Evolutionary conservation across 2,329 filamentous ascomycete species (phyloP).

Genomic region (Ceratocystis lukuohia): DNA sequence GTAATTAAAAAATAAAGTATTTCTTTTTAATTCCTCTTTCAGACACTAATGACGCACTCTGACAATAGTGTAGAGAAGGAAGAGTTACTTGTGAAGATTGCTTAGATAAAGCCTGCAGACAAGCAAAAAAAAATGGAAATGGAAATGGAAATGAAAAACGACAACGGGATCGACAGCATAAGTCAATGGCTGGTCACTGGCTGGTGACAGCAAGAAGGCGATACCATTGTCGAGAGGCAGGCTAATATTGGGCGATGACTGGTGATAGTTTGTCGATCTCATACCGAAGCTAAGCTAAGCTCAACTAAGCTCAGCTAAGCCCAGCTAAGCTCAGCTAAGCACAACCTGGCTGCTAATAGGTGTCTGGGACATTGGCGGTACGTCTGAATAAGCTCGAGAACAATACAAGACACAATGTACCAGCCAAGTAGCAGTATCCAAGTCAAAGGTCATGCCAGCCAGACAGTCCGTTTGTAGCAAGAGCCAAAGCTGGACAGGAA

Average conservation of each 20-base stretch:
- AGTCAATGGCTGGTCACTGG: too few species aligned
- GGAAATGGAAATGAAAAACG: not conserved
- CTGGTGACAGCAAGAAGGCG: too few species aligned
- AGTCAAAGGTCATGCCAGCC: not conserved
- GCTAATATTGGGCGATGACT: too few species aligned
- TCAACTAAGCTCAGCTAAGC: not conserved
- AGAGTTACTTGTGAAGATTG: not conserved
- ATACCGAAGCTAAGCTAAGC: not conserved
- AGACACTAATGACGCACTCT: constrained; percentile 9
- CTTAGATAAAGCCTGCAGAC: not conserved
- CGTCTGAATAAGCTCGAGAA: not conserved
- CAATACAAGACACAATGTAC: not conserved
- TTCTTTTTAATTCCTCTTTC: not conserved
- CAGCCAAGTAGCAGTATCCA: not conserved
- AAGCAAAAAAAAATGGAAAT: not conserved
- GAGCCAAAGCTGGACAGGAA: not conserved
- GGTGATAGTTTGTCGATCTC: not conserved
- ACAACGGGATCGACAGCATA: too few species aligned
- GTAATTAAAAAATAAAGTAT: not conserved
- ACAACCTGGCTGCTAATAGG: not conserved
- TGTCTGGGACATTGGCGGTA: not conserved
- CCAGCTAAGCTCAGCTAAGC: not conserved
- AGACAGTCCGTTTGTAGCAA: not conserved
- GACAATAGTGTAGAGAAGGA: not conserved
- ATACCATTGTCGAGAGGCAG: too few species aligned